Percentiles rank a stretch among this genome's conserved stretches.
These are phyloP conservation scores for Aschersonia sp. DNA, from an alignment of 2,329 filamentous ascomycete genomes.

Conservation along the genomic window DNA sequence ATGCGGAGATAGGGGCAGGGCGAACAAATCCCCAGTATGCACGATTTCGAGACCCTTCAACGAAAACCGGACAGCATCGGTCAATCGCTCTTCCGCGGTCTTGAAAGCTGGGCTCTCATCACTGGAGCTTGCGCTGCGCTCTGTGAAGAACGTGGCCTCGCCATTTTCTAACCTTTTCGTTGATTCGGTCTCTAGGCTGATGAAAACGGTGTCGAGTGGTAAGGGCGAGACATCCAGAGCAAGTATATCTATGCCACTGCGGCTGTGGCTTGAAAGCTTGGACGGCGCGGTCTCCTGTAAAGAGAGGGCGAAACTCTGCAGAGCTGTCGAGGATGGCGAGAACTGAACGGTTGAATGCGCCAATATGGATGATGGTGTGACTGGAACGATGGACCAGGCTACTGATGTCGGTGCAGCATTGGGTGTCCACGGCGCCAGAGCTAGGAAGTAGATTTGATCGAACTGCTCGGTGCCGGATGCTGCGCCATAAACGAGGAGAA, in stretches of 20 bases:
- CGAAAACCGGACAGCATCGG: slow-evolving; percentile 56
- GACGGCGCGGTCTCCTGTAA: slow-evolving; percentile 63
- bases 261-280: slow-evolving; percentile 55
- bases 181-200: slow-evolving; percentile 70
- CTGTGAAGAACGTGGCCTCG: slow-evolving; percentile 66
- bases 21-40: slow-evolving; percentile 68
- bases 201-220: slow-evolving; percentile 70
- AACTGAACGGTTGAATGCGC: slow-evolving; percentile 69
- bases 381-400: slow-evolving; percentile 75
- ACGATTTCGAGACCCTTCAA: slow-evolving; percentile 60
- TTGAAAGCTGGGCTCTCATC: slow-evolving; percentile 21
- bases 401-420: slow-evolving; percentile 41
- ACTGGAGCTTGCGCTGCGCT: slow-evolving; percentile 31
- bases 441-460: slow-evolving; percentile 44
- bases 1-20: slow-evolving; percentile 66
- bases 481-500: slow-evolving; percentile 5
- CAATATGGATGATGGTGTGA: slow-evolving; percentile 48
- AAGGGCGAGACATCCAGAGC: slow-evolving; percentile 70
- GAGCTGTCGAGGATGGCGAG: slow-evolving; percentile 53
- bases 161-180: slow-evolving; percentile 69
- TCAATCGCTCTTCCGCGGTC: slow-evolving; percentile 41
- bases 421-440: slow-evolving; percentile 61
- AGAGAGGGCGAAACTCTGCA: slow-evolving; percentile 65
- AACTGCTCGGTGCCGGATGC: slow-evolving; percentile 17
- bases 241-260: slow-evolving; percentile 69